These are phyloP conservation scores for Psidium guajava DNA, from an alignment of 345 rosid genomes.

Conservation along the genomic window DNA sequence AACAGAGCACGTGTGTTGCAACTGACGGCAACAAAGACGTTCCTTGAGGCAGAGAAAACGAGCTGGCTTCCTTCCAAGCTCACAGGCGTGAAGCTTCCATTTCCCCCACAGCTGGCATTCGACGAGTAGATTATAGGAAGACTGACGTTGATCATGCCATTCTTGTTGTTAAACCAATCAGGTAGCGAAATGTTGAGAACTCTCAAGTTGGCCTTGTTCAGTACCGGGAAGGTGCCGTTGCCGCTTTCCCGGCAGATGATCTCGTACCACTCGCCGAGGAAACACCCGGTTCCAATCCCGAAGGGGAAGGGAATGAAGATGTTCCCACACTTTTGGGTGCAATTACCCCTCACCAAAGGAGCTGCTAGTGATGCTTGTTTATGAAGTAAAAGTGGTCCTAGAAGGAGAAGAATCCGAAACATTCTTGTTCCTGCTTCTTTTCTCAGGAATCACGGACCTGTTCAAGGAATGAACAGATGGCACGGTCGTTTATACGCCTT, in stretches of 20 bases:
- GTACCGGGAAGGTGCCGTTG: not conserved
- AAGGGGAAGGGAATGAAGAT: not conserved
- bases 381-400: not conserved
- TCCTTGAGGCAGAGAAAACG: not conserved
- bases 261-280: not conserved
- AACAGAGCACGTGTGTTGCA: not conserved
- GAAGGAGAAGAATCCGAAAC: conserved; percentile 32
- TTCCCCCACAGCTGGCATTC: not conserved
- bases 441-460: no score
- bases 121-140: not conserved
- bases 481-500: not conserved
- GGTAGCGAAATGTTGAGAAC: not conserved
- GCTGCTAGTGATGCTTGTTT: not conserved
- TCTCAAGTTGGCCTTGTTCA: not conserved
- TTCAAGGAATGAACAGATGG: no score
- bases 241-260: not conserved
- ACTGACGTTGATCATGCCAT: not conserved
- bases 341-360: not conserved
- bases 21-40: not conserved
- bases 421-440: not conserved
- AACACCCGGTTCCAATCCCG: not conserved
- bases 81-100: not conserved
- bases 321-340: not conserved
- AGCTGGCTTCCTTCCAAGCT: not conserved
- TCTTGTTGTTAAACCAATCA: not conserved